Conservation (phyloP, 345 rosid genomes). For the Zanthoxylum bungeanum region DNA sequence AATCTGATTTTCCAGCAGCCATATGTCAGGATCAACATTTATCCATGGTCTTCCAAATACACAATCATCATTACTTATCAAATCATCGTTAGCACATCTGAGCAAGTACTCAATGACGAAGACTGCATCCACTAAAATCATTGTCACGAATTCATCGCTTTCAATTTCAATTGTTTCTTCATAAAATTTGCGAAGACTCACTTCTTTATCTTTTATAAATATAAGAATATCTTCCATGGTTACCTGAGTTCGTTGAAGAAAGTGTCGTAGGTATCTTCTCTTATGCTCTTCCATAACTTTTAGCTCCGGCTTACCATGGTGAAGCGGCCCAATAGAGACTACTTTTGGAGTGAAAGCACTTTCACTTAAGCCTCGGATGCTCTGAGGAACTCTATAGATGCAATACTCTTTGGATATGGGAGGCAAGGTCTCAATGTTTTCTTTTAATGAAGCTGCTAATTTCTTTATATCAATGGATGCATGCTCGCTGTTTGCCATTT, state of each 20-base stretch:
- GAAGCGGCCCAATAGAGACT: slow-evolving; percentile 24
- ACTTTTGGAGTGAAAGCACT: neutral
- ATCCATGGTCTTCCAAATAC: slow-evolving; percentile 9
- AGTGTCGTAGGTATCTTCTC: slow-evolving; percentile 4
- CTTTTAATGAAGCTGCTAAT: too few species aligned
- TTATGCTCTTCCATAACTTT: slow-evolving; percentile 23
- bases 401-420: too few species aligned
- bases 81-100: fast-evolving
- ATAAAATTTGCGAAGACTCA: neutral
- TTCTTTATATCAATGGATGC: too few species aligned
- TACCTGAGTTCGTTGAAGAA: neutral
- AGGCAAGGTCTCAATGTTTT: too few species aligned
- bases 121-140: slow-evolving; percentile 18
- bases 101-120: slow-evolving; percentile 20
- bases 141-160: slow-evolving; percentile 13
- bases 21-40: neutral
- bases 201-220: neutral
- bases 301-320: neutral
- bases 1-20: slow-evolving; percentile 34
- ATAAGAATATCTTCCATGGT: neutral
- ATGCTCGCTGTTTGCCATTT: too few species aligned
- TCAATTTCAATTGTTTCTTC: neutral
- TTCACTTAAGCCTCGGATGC: too few species aligned
- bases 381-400: too few species aligned
- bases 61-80: neutral